These are phyloP conservation scores for Brassica nigra DNA, from an alignment of 345 rosid genomes.

Conservation along the genomic window DNA sequence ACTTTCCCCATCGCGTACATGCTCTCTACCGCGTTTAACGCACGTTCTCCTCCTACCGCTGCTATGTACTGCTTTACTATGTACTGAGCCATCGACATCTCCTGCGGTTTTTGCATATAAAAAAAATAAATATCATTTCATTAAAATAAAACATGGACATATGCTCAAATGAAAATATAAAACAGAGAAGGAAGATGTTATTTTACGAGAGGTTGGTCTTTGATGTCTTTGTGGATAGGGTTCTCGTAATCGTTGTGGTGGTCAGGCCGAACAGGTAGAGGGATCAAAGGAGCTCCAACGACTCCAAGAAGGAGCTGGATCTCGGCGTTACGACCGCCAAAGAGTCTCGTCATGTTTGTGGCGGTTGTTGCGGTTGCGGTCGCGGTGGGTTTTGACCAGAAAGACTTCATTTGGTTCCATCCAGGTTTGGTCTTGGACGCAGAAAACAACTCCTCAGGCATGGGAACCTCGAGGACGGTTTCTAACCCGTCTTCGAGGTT, in stretches of 20 bases:
- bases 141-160: background rate
- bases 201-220: conserved; percentile 74
- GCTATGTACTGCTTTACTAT: conserved; percentile 91
- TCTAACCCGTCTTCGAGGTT: conserved; percentile 86
- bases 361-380: conserved; percentile 42
- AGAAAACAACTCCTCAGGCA: conserved; percentile 86
- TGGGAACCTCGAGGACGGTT: conserved; percentile 96
- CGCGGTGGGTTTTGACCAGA: conserved; percentile 59
- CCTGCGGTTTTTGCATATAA: conserved; percentile 41
- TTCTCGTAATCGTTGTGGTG: conserved; percentile 42
- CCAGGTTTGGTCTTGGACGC: conserved; percentile 43
- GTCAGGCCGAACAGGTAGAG: conserved; percentile 59
- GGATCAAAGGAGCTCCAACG: conserved; percentile 89
- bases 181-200: conserved; percentile 4
- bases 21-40: conserved; percentile 60
- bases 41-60: conserved; percentile 83
- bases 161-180: background rate
- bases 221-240: conserved; percentile 45
- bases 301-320: conserved; percentile 95
- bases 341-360: conserved; percentile 42
- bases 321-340: conserved; percentile 71
- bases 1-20: conserved; percentile 97
- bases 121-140: background rate
- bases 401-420: conserved; percentile 85
- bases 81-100: conserved; percentile 86